Percentiles rank a stretch among this genome's conserved stretches.
Conservation (phyloP, 1,139 yeast genomes). For the Protomyces inundatus region DNA sequence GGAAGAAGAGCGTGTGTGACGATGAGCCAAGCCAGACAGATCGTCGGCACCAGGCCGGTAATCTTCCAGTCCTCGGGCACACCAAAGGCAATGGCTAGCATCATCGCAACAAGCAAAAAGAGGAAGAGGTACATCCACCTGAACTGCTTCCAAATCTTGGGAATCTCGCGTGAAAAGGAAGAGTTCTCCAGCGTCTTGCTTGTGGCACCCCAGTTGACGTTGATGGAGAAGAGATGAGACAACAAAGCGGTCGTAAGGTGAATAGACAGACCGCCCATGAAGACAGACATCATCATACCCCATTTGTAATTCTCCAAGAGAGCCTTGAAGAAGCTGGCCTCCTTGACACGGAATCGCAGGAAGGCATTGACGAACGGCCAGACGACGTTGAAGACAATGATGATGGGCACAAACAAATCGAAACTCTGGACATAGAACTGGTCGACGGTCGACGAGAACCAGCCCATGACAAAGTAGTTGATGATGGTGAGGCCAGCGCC, state of each 20-base stretch:
- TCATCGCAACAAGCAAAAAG: neutral
- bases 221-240: constrained; percentile 29
- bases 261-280: constrained; percentile 30
- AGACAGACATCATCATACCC: constrained; percentile 25
- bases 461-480: constrained; percentile 30
- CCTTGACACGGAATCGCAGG: constrained; percentile 27
- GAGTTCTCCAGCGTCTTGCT: constrained; percentile 30
- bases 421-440: constrained; percentile 29
- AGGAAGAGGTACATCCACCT: constrained; percentile 1
- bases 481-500: constrained; percentile 25
- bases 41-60: neutral
- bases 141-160: constrained; percentile 25
- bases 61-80: constrained; percentile 21
- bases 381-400: constrained; percentile 30
- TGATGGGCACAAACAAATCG: constrained; percentile 27
- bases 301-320: constrained; percentile 5
- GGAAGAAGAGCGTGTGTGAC: constrained; percentile 13
- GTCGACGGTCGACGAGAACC: constrained; percentile 28
- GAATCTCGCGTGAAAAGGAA: constrained; percentile 30
- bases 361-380: constrained; percentile 30
- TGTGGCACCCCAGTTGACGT: constrained; percentile 33
- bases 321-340: constrained; percentile 24
- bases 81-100: constrained; percentile 5
- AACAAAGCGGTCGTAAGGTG: constrained; percentile 29
- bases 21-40: constrained; percentile 3